phyloP scores from a whole-genome alignment of 306 rosid genomes.

The Neltuma alba region DNA sequence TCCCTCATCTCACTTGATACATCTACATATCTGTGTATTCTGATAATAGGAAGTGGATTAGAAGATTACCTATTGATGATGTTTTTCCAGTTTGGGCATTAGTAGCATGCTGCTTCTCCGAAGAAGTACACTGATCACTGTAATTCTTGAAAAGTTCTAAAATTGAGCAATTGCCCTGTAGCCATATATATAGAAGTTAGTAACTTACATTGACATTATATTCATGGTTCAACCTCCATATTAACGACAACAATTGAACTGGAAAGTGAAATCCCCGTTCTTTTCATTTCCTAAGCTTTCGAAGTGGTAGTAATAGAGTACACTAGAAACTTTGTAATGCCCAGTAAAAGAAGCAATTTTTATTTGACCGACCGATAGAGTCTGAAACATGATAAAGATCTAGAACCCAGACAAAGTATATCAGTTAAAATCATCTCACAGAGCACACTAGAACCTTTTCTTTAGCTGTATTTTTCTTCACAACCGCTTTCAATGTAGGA shows the following conservation, averaged over 20 bases:
- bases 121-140: slow-evolving; percentile 42
- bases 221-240: slow-evolving; percentile 12
- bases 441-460: slow-evolving; percentile 51
- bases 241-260: slow-evolving; percentile 17
- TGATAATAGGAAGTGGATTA: slow-evolving; percentile 22
- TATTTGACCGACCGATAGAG: slow-evolving; percentile 5
- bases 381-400: slow-evolving; percentile 10
- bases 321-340: neutral
- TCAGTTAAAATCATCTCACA: neutral
- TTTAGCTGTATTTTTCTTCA: slow-evolving; percentile 54
- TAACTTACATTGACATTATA: neutral
- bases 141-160: slow-evolving; percentile 60
- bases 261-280: neutral
- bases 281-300: slow-evolving; percentile 16
- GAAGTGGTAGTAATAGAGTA: slow-evolving; percentile 13
- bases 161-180: slow-evolving; percentile 72
- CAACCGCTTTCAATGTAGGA: slow-evolving; percentile 45
- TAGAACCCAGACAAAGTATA: slow-evolving; percentile 9
- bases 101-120: slow-evolving; percentile 51
- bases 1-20: neutral
- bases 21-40: neutral
- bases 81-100: slow-evolving; percentile 45
- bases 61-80: slow-evolving; percentile 45
- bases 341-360: neutral
- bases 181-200: neutral